Conservation (phyloP, 176 grass and related monocot genomes). For the Puccinellia tenuiflora region DNA sequence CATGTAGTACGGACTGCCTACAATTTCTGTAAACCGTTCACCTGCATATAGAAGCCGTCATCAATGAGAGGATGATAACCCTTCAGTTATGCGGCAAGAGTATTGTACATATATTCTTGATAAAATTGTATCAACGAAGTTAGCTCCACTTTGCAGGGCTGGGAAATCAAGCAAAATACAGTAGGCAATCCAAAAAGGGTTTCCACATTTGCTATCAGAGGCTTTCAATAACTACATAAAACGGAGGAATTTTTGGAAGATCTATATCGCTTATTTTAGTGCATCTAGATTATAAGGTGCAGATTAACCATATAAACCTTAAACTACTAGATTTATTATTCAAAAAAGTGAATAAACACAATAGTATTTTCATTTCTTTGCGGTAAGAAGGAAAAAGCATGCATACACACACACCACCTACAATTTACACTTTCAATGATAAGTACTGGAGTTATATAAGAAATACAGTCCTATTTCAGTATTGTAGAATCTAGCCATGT, state of each 20-base stretch:
- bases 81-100: not conserved
- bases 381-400: too few relatives aligned
- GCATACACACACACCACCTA: too few relatives aligned
- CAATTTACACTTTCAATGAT: too few relatives aligned
- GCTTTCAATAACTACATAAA: not conserved
- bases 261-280: too few relatives aligned
- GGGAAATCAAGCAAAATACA: not conserved
- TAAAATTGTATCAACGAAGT: not conserved
- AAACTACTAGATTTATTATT: too few relatives aligned
- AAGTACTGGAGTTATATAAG: too few relatives aligned
- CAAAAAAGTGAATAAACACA: too few relatives aligned
- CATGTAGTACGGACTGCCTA: constrained; percentile 99
- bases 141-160: constrained; percentile 18
- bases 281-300: too few relatives aligned
- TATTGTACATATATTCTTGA: not conserved
- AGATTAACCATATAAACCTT: too few relatives aligned
- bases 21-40: constrained; percentile 85
- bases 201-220: not conserved
- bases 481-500: not conserved
- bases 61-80: not conserved
- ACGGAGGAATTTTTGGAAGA: too few relatives aligned
- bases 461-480: not conserved
- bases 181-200: not conserved
- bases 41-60: constrained; percentile 37
- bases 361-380: too few relatives aligned